Base-by-base conservation (phyloP, 352 stramenopile genomes). In the Globisporangium megalacanthum region DNA sequence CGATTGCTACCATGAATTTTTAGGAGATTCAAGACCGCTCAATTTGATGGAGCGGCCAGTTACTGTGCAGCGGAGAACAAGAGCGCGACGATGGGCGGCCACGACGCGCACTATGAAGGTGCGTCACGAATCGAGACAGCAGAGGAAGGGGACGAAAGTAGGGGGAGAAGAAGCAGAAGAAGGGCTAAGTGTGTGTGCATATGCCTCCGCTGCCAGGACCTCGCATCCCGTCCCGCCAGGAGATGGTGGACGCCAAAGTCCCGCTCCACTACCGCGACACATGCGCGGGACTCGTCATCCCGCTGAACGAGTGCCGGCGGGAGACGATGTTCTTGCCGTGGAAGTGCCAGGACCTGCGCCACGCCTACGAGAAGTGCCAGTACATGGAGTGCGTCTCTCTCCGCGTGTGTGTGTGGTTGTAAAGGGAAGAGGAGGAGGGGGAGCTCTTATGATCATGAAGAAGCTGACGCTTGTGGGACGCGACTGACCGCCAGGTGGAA, bases 341-440 rank as follows among this genome's bases (percentile, higher is more conserved):
- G 77, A 92, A 98, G 72, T 99, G 96, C 75, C 82, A 91, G 69
- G 94, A 99, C 70, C 73, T 98, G 73, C 90, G 95, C 71, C 96
- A 99, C 77, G 97, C 91, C 33, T 99, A 99, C 75, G 96, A 99
- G 76, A 98, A 98, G 75, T 99, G 96, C 78, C 84, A 98, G 83
- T 98, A 99, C 74, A 88, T 95, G 62, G 89, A 97, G 66, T 82
- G 54, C 35, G 60, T 60, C n/a, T 33, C 14, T 15, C 8, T 22
- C 29, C n/a, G 5, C 6, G 17, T 36, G 14, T 29, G 47, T 8
- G 6, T 44, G 45, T 25, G 41, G 31, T 50, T n/a, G 4, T 13
- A 17, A 20, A 39, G 3, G 36, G 25, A 29, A 29, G 22, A 15
- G 22, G 46, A 35, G 22, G 46, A 6, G 33, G 20, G 31, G 11